phyloP scores from a whole-genome alignment of 78 protist genomes.

The Diacronema lutheri region DNA sequence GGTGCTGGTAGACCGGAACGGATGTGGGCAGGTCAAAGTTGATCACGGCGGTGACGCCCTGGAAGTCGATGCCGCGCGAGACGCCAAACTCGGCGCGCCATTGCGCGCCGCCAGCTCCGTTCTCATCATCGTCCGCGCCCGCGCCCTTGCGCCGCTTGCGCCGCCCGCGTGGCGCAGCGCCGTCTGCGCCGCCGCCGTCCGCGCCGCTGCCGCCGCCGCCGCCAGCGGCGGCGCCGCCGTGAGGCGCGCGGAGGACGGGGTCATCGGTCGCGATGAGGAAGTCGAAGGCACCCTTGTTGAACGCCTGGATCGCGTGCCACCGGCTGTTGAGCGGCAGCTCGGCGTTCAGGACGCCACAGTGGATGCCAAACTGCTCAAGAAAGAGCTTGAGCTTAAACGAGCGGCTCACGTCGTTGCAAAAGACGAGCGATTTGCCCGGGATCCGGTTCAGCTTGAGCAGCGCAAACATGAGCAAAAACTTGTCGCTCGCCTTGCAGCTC shows the following conservation, averaged over 20 bases:
- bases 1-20: constrained; percentile 14
- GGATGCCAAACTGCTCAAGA: constrained; percentile 69
- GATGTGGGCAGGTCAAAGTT: constrained; percentile 50
- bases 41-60: constrained; percentile 40
- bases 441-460: constrained; percentile 59
- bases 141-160: not conserved
- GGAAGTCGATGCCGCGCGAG: constrained; percentile 56
- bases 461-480: constrained; percentile 63
- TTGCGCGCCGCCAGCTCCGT: not conserved
- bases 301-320: constrained; percentile 68
- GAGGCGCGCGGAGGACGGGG: not conserved
- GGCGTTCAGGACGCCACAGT: constrained; percentile 18
- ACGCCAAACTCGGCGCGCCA: constrained; percentile 32
- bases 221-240: not conserved
- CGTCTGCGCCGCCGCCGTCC: not conserved
- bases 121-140: not conserved
- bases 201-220: not conserved
- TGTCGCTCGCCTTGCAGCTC: constrained; percentile 42
- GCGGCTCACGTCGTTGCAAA: constrained; percentile 59
- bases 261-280: constrained; percentile 80
- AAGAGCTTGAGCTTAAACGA: constrained; percentile 70
- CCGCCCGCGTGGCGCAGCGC: not conserved
- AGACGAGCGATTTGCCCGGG: constrained; percentile 72
- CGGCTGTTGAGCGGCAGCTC: constrained; percentile 24
- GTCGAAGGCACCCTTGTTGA: constrained; percentile 75